phyloP scores from a whole-genome alignment of 768 basidiomycete genomes.

The Mycena filopes region DNA sequence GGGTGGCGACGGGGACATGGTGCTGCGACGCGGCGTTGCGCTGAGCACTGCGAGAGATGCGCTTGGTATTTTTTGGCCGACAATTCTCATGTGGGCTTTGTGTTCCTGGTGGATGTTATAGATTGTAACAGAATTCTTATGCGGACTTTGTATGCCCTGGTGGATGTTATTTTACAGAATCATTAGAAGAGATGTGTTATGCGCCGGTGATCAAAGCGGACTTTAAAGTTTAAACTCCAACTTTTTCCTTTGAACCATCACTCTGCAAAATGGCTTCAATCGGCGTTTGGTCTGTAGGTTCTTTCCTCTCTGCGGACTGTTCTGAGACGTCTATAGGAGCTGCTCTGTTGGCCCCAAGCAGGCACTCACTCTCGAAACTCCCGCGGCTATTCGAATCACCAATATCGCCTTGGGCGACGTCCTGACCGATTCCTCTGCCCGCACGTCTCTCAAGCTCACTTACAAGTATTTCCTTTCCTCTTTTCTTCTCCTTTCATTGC shows the following conservation, averaged over 20 bases:
- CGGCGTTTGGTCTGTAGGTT: constrained; percentile 71
- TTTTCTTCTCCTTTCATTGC: constrained; percentile 8
- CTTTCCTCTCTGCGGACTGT: constrained; percentile 11
- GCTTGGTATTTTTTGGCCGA: constrained; percentile 50
- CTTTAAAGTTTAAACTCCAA: no score
- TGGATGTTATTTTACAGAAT: no score
- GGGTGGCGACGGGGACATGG: constrained; percentile 29
- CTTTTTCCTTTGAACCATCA: not conserved
- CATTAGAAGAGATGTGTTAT: no score
- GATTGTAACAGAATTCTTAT: no score
- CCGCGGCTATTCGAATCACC: constrained; percentile 80
- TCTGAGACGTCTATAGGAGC: constrained; percentile 59
- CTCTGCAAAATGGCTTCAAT: constrained; percentile 64
- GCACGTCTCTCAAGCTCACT: constrained; percentile 75
- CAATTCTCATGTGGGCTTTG: constrained; percentile 46
- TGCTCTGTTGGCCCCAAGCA: constrained; percentile 67
- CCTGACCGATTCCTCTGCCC: constrained; percentile 66
- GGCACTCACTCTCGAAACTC: constrained; percentile 65
- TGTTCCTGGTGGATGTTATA: constrained; percentile 53
- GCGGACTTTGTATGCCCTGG: no score
- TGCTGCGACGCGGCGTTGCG: constrained; percentile 42
- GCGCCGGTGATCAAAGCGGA: no score
- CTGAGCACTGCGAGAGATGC: constrained; percentile 52
- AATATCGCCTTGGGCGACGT: constrained; percentile 85
- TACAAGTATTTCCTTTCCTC: constrained; percentile 47